Evolutionary conservation across 306 rosid species (phyloP), one percentile per base, ranked within the genome.

Genomic region (Datisca glomerata): DNA sequence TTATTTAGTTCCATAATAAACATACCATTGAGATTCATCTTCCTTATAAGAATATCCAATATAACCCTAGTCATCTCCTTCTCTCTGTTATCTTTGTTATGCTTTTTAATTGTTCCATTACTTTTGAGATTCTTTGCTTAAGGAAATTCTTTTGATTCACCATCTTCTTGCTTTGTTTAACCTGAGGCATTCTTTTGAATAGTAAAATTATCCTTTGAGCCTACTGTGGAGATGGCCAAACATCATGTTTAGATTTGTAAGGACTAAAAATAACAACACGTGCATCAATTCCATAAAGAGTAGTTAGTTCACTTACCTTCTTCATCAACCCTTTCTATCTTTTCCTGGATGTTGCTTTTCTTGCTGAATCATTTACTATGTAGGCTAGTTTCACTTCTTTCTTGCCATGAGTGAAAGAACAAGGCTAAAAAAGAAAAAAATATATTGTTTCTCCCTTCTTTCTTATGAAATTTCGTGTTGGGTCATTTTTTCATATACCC

Each of bases 191-290:
- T 8, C 19, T 27, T 27, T 12, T 53, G 63, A 59, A 59, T 16
- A n/a, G 14, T 0, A 36, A 16, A 9, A 58, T 18, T 3, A 52
- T 45, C 6, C 14, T 11, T 3, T 57, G 43, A 11, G 28, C n/a
- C 47, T 14, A 61, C 61, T 0, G 8, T 1, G 1, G 36, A 17
- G 48, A 45, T 8, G 80, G 78, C 71, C 72, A 71, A 4, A 63
- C 41, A 19, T 64, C 67, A 0, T 67, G 44, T 1, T 53, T 38
- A 1, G 68, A 18, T 8, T 47, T 53, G 29, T 43, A 57, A 13
- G 70, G 63, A 12, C 53, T 57, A 2, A 47, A 39, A 37, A 78
- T 51, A 2, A 78, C 32, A 12, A 79, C 70, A 12, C 79, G 73
- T 0, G 73, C 73, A 1, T 68, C 37, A 37, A 73, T 49, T 3